Percentiles rank a stretch among this genome's conserved stretches.
Conservation (phyloP, 2,329 filamentous ascomycete species). For the Penicillium thymicola region DNA sequence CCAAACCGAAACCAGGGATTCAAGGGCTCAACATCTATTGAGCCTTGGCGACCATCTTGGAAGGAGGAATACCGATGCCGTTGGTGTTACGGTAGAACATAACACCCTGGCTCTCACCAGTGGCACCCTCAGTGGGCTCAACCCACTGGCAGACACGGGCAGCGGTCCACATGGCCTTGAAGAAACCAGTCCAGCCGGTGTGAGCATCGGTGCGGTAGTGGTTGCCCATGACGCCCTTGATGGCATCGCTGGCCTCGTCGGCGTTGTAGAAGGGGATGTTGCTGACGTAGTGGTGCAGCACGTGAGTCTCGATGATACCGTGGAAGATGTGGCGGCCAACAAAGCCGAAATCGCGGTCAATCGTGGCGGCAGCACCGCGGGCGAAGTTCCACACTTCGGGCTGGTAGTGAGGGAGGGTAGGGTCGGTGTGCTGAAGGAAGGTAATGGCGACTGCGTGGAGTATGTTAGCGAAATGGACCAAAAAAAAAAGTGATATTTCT, state of each 20-base stretch:
- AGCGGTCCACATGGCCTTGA: slow-evolving; percentile 75
- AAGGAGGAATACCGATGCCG: slow-evolving; percentile 66
- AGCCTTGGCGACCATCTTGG: slow-evolving; percentile 36
- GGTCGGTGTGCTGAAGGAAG: slow-evolving; percentile 95
- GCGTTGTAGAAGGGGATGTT: slow-evolving; percentile 96
- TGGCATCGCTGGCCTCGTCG: slow-evolving; percentile 89
- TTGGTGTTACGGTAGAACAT: slow-evolving; percentile 96
- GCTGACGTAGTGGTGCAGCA: slow-evolving; percentile 95
- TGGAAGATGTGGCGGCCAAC: slow-evolving; percentile 86
- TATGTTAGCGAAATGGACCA: slow-evolving; percentile 6
- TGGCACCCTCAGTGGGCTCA: slow-evolving; percentile 78
- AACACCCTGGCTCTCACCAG: slow-evolving; percentile 77
- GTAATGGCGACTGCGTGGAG: slow-evolving; percentile 76
- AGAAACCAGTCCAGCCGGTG: slow-evolving; percentile 76
- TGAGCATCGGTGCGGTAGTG: slow-evolving; percentile 85
- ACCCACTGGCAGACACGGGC: slow-evolving; percentile 95
- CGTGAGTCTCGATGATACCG: slow-evolving; percentile 96
- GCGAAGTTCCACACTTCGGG: slow-evolving; percentile 86
- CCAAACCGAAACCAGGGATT: not conserved
- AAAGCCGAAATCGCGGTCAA: slow-evolving; percentile 96
- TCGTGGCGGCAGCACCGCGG: slow-evolving; percentile 89
- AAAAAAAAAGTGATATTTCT: not conserved
- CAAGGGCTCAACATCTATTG: not conserved
- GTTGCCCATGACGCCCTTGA: slow-evolving; percentile 89
- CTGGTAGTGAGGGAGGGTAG: slow-evolving; percentile 87